Conservation (phyloP, 2,329 filamentous ascomycete genomes). For the Fusarium virguliforme region DNA sequence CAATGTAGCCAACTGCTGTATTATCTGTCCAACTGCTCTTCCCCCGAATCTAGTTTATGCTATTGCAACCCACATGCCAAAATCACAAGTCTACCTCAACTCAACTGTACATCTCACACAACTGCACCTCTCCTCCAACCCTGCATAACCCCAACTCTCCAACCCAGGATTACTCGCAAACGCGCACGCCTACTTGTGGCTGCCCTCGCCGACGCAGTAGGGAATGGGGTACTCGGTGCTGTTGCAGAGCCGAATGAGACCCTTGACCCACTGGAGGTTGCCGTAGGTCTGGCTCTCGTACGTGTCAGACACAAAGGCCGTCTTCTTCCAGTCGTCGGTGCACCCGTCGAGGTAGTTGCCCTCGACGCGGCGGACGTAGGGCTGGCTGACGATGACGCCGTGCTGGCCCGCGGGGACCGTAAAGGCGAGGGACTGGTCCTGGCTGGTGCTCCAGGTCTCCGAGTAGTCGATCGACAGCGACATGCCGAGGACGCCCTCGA, state of each 20-base stretch:
- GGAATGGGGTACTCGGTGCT: conserved; percentile 44
- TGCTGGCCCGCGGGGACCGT: conserved; percentile 36
- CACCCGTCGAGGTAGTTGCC: conserved; percentile 40
- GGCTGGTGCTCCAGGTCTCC: conserved; percentile 34
- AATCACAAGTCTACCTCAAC: conserved; percentile 3
- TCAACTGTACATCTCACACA: neutral
- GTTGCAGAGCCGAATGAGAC: conserved; percentile 44
- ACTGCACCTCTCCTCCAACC: neutral
- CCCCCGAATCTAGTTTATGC: neutral
- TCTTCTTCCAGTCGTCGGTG: conserved; percentile 32
- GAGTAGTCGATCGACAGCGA: conserved; percentile 36
- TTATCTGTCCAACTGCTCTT: neutral
- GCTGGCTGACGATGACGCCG: conserved; percentile 47
- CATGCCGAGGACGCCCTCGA: conserved; percentile 20
- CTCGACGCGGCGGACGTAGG: conserved; percentile 43
- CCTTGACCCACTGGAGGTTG: conserved; percentile 46
- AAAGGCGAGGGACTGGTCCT: conserved; percentile 39
- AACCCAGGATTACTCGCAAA: neutral
- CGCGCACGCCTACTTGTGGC: conserved; percentile 29
- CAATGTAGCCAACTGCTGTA: neutral
- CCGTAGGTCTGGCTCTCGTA: conserved; percentile 42
- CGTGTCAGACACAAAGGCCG: conserved; percentile 31
- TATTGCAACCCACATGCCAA: neutral
- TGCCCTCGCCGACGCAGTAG: conserved; percentile 43
- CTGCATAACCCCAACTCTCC: conserved; percentile 4